These are phyloP conservation scores for Xylariaceae sp. DNA, from an alignment of 2,329 filamentous ascomycete species.

Conservation along the genomic window DNA sequence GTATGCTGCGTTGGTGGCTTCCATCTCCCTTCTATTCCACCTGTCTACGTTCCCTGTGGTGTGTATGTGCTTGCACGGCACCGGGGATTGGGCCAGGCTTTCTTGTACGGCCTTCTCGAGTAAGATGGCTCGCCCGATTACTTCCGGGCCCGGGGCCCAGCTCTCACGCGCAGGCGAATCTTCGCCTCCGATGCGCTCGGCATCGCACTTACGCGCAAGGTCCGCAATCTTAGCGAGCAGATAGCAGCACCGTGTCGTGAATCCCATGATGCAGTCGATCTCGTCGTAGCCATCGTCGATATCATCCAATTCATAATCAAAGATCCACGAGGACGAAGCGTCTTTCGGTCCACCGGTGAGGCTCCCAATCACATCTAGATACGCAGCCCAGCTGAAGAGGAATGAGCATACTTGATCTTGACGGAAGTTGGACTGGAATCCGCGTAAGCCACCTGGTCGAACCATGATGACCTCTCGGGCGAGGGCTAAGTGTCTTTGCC, in stretches of 20 bases:
- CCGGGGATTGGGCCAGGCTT: constrained; percentile 42
- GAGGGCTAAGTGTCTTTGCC: constrained; percentile 72
- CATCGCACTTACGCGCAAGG: constrained; percentile 63
- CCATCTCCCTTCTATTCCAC: constrained; percentile 59
- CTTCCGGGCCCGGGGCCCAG: constrained; percentile 54
- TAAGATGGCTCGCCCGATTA: constrained; percentile 50
- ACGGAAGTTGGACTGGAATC: constrained; percentile 48
- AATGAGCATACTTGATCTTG: constrained; percentile 63
- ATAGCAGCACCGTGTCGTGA: constrained; percentile 65
- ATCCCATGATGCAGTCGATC: constrained; percentile 77
- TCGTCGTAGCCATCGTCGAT: constrained; percentile 53
- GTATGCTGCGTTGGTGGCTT: constrained; percentile 70
- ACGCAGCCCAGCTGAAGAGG: constrained; percentile 75
- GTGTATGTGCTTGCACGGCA: constrained; percentile 43
- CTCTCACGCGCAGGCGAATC: constrained; percentile 43
- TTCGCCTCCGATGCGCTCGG: constrained; percentile 50
- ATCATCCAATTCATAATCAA: constrained; percentile 47
- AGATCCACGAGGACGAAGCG: constrained; percentile 46
- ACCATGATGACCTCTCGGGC: constrained; percentile 70
- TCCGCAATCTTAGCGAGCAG: constrained; percentile 68
- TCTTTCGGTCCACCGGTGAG: constrained; percentile 55
- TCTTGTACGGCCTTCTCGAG: constrained; percentile 58
- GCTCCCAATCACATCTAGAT: constrained; percentile 72
- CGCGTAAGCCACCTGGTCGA: constrained; percentile 43
- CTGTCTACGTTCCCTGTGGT: constrained; percentile 45